phyloP scores from a whole-genome alignment of 176 grass and related monocot genomes.

The Oryza meridionalis region DNA sequence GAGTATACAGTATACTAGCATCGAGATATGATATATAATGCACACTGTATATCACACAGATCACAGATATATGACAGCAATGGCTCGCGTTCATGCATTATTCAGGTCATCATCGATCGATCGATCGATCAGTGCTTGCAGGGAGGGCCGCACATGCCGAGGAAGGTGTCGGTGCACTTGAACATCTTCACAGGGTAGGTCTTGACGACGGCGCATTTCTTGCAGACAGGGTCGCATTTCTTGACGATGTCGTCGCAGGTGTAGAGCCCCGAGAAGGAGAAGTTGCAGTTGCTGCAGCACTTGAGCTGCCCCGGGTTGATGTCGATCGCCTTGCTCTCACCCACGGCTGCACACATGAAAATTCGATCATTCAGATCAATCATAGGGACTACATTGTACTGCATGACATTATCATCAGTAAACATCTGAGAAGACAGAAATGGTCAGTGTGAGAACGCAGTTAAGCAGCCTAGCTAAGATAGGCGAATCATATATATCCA shows the following conservation, averaged over 20 bases:
- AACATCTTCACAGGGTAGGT: not conserved
- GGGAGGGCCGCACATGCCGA: slow-evolving; percentile 26
- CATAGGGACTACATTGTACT: not conserved
- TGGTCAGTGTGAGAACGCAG: too few relatives aligned
- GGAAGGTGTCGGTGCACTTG: slow-evolving; percentile 42
- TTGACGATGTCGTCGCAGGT: slow-evolving; percentile 35
- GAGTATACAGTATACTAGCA: not conserved
- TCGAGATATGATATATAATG: not conserved
- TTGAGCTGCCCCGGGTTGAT: slow-evolving; percentile 42
- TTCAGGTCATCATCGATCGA: not conserved
- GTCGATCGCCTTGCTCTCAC: slow-evolving; percentile 36
- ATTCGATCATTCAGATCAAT: not conserved
- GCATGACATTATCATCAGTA: not conserved
- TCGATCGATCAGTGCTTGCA: slow-evolving; percentile 9
- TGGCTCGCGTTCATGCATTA: not conserved
- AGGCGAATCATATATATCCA: too few relatives aligned
- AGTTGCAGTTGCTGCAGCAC: slow-evolving; percentile 43
- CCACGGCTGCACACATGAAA: not conserved
- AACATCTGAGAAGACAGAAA: too few relatives aligned
- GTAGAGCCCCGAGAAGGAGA: slow-evolving; percentile 54
- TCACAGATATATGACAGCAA: not conserved
- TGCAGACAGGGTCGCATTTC: slow-evolving; percentile 35
- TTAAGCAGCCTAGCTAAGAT: too few relatives aligned
- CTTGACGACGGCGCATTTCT: slow-evolving; percentile 28
- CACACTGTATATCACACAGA: not conserved